phyloP scores from a whole-genome alignment of 352 stramenopile species.

The Pythium coloratum region DNA sequence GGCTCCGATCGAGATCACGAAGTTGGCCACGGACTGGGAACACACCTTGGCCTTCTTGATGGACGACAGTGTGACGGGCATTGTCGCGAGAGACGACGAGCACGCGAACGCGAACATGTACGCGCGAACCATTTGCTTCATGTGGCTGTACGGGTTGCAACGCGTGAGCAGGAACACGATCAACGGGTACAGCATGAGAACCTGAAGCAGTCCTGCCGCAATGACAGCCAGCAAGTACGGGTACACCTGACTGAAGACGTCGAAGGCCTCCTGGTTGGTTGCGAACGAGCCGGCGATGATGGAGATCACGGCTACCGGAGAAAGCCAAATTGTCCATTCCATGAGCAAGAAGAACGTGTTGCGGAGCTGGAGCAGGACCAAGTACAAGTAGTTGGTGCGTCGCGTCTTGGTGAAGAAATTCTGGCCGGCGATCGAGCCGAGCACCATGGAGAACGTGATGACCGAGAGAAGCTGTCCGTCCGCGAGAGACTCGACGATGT shows the following conservation, averaged over 20 bases:
- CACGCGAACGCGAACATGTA: slow-evolving; percentile 71
- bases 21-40: slow-evolving; percentile 73
- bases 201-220: slow-evolving; percentile 38
- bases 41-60: slow-evolving; percentile 61
- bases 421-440: slow-evolving; percentile 56
- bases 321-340: slow-evolving; percentile 68
- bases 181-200: slow-evolving; percentile 55
- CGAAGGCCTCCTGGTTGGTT: slow-evolving; percentile 38
- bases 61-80: slow-evolving; percentile 62
- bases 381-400: slow-evolving; percentile 65
- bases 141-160: slow-evolving; percentile 71
- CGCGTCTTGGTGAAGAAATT: slow-evolving; percentile 64
- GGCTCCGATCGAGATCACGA: slow-evolving; percentile 71
- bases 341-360: slow-evolving; percentile 52
- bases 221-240: slow-evolving; percentile 47
- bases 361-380: slow-evolving; percentile 39
- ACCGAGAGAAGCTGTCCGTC: slow-evolving; percentile 53
- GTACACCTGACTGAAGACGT: slow-evolving; percentile 54
- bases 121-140: slow-evolving; percentile 58
- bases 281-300: slow-evolving; percentile 65
- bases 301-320: slow-evolving; percentile 63
- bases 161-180: slow-evolving; percentile 68
- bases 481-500: slow-evolving; percentile 57
- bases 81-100: slow-evolving; percentile 64
- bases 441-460: slow-evolving; percentile 70